Evolutionary conservation across 345 rosid species (phyloP), one percentile per base, ranked within the genome.

Genomic region (Gynandropsis gynandra): DNA sequence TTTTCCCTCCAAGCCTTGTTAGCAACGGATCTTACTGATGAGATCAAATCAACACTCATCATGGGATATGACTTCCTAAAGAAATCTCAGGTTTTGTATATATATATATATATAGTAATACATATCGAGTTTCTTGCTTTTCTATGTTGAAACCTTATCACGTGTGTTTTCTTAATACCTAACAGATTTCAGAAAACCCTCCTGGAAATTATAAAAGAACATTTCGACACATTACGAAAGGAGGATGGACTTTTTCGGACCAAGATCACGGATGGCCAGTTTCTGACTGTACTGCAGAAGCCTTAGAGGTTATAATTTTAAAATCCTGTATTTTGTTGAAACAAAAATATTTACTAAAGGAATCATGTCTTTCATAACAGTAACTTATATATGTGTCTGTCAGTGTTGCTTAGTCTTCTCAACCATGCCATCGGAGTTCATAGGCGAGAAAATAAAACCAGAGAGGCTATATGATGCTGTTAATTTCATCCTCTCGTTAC

Each of bases 271-370:
- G n/a, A n/a, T n/a, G n/a, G n/a, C n/a, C n/a, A n/a, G n/a, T n/a
- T n/a, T n/a, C n/a, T n/a, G 92, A 83, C 60, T 83, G 87, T 59
- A 78, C 72, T 14, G 78, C 81, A 16, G 93, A 83, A 63, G 80
- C 82, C 18, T 47, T 80, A 51, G 72, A 72, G 73, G 83, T 81
- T 58, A 49, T 36, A 11, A 5, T 3, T 10, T 0, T 10, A 12
- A 14, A 3, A 12, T 39, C 3, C 4, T 39, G 1, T 1, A 4
- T 32, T 40, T n/a, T n/a, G n/a, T n/a, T n/a, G n/a, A 37, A 1
- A 15, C 35, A 48, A 16, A 10, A 38, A 47, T 12, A 21, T 46
- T 9, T 10, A 24, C 34, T 24, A 18, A 45, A 9, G 7, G 8
- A 29, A 19, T 43, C 49, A n/a, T n/a, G 20, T 9, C 40, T 51